Base-by-base conservation (phyloP, 805 yeast genomes). In the Zygotorulaspora danielsina region DNA sequence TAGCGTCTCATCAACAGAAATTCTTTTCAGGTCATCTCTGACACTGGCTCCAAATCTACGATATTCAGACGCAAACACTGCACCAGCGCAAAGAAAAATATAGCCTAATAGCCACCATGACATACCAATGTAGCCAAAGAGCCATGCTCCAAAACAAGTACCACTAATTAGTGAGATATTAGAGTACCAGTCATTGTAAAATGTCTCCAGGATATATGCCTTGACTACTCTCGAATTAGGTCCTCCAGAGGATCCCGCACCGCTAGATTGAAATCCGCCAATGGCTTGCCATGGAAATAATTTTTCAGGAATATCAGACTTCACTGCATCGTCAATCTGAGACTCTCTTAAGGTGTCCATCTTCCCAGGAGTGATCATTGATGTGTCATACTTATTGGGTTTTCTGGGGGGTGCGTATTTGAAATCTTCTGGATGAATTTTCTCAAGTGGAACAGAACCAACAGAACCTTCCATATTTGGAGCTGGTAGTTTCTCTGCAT, bases 41-140 rank as follows among this genome's bases (percentile, higher is more conserved):
- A 83, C 67, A 52, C 84, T 76, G 48, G 86, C 69, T 57, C 79
- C 79, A 58, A 84, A 83, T 55, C 95, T 74, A 55, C 90, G 75
- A 51, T 79, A 78, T 61, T 84, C 93, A 12, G 78, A 66, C 39
- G 83, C 71, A 61, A 84, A 84, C 11, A 81, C 81, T 0, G 89
- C 77, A 18, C 78, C 72, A 18, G 84, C 70, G 42, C 75, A 71
- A 27, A 82, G 59, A 38, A 81, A 67, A 1, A 84, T 81, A 45
- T 81, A 65, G 4, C 72, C 65, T 12, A 84, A 59, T 5, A 84
- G 74, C 57, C 83, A 72, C 52, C 84, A 57, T 3, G 90, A 84
- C 27, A 78, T 76, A 1, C 87, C 80, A 21, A 69, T 44, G 50
- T 76, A 70, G 2, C 88, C 87, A 34, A 78, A 61, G 3, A 71